A percentile compares a stretch with the other conserved stretches of the same genome.
Evolutionary conservation across 805 yeast genomes (phyloP).

Genomic region (Hanseniaspora pseudoguilliermondii): DNA sequence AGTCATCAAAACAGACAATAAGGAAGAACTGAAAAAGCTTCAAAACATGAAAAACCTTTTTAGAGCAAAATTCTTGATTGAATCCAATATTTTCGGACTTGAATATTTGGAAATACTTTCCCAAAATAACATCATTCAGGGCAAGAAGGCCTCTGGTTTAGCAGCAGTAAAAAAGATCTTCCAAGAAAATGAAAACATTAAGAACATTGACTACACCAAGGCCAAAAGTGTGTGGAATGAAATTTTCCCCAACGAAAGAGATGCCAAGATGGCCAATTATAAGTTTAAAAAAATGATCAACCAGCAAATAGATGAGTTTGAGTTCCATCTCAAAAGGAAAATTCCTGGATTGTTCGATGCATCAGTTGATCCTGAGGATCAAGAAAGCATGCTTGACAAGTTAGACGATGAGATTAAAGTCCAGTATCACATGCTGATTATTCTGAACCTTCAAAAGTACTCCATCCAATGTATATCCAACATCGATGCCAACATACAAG

Average conservation of each 20-base stretch:
- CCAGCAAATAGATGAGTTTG: slow-evolving; percentile 27
- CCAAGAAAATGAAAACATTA: background rate
- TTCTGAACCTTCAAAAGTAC: slow-evolving; percentile 3
- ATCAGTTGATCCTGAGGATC: slow-evolving; percentile 19
- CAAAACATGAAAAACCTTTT: slow-evolving; percentile 21
- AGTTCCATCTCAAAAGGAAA: slow-evolving; percentile 29
- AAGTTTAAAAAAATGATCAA: slow-evolving; percentile 37
- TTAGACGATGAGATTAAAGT: slow-evolving; percentile 55
- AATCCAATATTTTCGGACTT: slow-evolving; percentile 33
- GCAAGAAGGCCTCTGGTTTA: slow-evolving; percentile 12
- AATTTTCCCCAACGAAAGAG: slow-evolving; percentile 31
- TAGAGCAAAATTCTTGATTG: slow-evolving; percentile 29
- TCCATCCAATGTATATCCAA: slow-evolving; percentile 22
- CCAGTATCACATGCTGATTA: slow-evolving; percentile 31
- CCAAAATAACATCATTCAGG: slow-evolving; percentile 34
- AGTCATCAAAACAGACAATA: background rate
- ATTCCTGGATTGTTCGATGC: slow-evolving; percentile 18
- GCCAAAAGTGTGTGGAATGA: slow-evolving; percentile 18
- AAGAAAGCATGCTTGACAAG: slow-evolving; percentile 13
- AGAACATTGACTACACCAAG: background rate
- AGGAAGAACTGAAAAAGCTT: slow-evolving; percentile 2
- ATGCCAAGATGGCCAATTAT: slow-evolving; percentile 58
- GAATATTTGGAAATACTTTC: slow-evolving; percentile 36
- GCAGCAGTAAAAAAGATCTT: background rate
- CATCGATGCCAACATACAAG: slow-evolving; percentile 52